Base-by-base conservation (phyloP, 108 stramenopile species). In the Conticribra weissflogii region DNA sequence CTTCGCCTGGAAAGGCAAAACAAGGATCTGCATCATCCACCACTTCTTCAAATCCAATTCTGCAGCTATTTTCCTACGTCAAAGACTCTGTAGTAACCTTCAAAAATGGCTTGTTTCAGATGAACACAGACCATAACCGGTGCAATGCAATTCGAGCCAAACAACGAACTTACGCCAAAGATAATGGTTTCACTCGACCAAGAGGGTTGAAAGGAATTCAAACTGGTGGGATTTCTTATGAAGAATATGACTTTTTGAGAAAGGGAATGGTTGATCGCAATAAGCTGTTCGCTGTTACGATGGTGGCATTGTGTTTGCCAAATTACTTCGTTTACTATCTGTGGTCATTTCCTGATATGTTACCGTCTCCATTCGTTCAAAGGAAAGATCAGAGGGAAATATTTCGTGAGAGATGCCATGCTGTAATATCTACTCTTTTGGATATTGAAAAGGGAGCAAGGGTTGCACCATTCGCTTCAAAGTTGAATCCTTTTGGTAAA, bases 401-500 rank as follows among this genome's bases (percentile, higher is more conserved):
- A n/a, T 77, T 83, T 3, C 71, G 88, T 14, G 60, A 84, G 53
- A 72, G 94, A 47, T 76, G 88, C 21, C 88, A 90, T 74, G 79
- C 88, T 56, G 86, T 92, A 31, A 59, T 95, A 49, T 57, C 72
- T 17, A 81, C 88, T 16, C 60, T 95, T 59, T 27, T 91, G 25
- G 63, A 84, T 16, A 54, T 95, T 7, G 94, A 95, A 72, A 76
- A 68, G 49, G 73, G 77, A 12, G 86, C 88, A 15, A 63, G 81
- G 18, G 67, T 80, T 4, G 77, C 84, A n/a, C 88, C 88, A n/a
- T 77, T 68, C 30, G 66, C 85, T 21, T 36, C 83, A n/a, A 90
- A 90, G 59, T 58, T 93, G 47, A 94, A 94, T 70, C 82, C 90
- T 19, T 91, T 94, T 79, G 92, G 92, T 8, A 71, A 79, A 36